Evolutionary conservation across 305 asterid species (phyloP).

Genomic region (Fraxinus latifolia): DNA sequence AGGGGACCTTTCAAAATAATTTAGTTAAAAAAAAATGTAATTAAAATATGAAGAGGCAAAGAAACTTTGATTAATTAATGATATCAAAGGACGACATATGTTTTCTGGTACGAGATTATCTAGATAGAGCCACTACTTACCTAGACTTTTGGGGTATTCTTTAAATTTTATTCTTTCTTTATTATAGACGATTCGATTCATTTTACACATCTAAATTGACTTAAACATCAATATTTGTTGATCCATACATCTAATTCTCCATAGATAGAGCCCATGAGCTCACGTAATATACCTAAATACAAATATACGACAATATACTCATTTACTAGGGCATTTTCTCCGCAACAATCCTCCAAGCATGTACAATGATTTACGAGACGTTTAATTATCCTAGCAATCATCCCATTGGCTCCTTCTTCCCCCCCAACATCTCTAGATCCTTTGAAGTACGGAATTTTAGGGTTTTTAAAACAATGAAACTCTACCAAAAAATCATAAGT

Average conservation of each 20-base stretch:
- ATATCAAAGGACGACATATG: neutral
- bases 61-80: neutral
- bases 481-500: neutral
- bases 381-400: neutral
- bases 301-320: neutral
- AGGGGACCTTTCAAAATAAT: neutral
- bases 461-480: neutral
- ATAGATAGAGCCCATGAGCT: neutral
- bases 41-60: neutral
- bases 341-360: neutral
- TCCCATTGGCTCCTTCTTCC: neutral
- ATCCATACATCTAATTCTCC: neutral
- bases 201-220: no score
- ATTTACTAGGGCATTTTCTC: neutral
- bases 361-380: neutral
- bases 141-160: neutral
- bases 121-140: neutral
- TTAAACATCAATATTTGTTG: neutral
- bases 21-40: neutral
- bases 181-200: no score
- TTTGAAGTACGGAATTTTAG: no score
- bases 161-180: no score
- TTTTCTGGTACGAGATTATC: neutral
- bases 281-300: neutral
- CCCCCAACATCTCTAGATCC: neutral